Conservation (phyloP, 768 basidiomycete genomes). For the Boletus speciosus region DNA sequence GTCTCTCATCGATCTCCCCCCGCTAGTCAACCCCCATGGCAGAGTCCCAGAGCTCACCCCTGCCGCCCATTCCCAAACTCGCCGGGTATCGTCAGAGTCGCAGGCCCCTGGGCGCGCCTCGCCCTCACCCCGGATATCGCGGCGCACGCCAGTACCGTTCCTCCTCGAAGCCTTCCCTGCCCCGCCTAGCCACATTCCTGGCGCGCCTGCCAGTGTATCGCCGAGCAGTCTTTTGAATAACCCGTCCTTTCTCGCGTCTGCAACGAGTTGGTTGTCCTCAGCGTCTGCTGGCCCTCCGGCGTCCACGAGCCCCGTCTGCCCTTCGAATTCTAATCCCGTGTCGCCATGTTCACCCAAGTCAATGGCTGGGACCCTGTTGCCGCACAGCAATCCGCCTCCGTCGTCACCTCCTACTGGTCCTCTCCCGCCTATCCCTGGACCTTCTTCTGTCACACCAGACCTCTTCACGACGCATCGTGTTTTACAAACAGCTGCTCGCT, state of each 20-base stretch:
- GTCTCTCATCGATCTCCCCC: conserved; percentile 10
- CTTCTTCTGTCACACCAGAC: conserved; percentile 53
- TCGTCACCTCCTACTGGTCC: conserved; percentile 55
- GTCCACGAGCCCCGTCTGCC: not conserved
- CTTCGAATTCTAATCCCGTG: conserved; percentile 2
- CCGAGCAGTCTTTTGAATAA: conserved; percentile 4
- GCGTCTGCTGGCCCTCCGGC: conserved; percentile 2
- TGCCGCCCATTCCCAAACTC: conserved; percentile 3
- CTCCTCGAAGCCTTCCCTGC: conserved; percentile 37
- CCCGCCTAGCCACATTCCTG: conserved; percentile 34
- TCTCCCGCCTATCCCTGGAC: conserved; percentile 64
- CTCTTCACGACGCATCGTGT: conserved; percentile 40
- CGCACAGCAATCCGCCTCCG: conserved; percentile 48
- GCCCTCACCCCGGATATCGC: conserved; percentile 25
- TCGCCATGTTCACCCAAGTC: conserved; percentile 18
- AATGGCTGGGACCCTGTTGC: conserved; percentile 1
- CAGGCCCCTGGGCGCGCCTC: conserved; percentile 24
- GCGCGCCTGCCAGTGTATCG: conserved; percentile 14
- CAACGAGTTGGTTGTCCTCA: conserved; percentile 3
- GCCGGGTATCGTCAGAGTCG: conserved; percentile 28
- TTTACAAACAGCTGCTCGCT: conserved; percentile 18
- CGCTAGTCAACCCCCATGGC: conserved; percentile 6
- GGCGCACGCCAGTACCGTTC: conserved; percentile 32
- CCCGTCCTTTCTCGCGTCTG: conserved; percentile 15
- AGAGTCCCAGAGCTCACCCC: conserved; percentile 11